Percentiles rank a stretch among this genome's conserved stretches.
These are phyloP conservation scores for Saururus chinensis DNA, from an alignment of 164 flowering plant genomes.

Conservation along the genomic window DNA sequence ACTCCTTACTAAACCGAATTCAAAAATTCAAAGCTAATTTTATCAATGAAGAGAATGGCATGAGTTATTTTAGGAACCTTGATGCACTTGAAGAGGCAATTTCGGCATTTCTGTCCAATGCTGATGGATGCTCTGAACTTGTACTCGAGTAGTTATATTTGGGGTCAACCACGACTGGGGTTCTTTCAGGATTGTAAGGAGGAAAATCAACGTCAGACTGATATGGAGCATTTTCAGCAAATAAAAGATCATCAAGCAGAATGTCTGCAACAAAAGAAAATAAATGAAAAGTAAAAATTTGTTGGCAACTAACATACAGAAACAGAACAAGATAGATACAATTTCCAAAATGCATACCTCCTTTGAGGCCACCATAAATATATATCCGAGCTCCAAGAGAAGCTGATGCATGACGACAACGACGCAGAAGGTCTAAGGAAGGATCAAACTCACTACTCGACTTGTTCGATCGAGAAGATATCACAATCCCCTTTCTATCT, in stretches of 20 bases:
- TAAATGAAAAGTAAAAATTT: neutral
- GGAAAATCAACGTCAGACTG: slow-evolving; percentile 56
- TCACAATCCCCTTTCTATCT: slow-evolving; percentile 83
- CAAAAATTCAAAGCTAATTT: neutral
- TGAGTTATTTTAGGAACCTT: slow-evolving; percentile 35
- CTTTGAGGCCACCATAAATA: slow-evolving; percentile 86
- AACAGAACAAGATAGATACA: neutral
- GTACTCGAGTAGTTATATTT: slow-evolving; percentile 24
- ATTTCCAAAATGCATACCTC: slow-evolving; percentile 44
- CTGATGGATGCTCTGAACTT: slow-evolving; percentile 8
- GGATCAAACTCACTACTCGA: slow-evolving; percentile 52
- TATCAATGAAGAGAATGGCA: neutral
- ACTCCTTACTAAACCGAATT: neutral
- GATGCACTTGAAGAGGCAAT: slow-evolving; percentile 23
- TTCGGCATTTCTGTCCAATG: slow-evolving; percentile 28
- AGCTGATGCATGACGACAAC: slow-evolving; percentile 97
- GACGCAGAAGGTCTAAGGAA: slow-evolving; percentile 79
- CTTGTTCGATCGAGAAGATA: slow-evolving; percentile 55
- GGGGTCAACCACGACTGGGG: slow-evolving; percentile 29
- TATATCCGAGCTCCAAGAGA: slow-evolving; percentile 80
- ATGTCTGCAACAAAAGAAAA: slow-evolving; percentile 41
- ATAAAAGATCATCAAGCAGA: slow-evolving; percentile 75
- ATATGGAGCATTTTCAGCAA: slow-evolving; percentile 79
- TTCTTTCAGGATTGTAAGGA: slow-evolving; percentile 41
- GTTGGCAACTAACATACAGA: neutral